Evolutionary conservation across 306 rosid genomes (phyloP), one percentile per base, ranked within the genome.

Genomic region (Corylus heterophylla): DNA sequence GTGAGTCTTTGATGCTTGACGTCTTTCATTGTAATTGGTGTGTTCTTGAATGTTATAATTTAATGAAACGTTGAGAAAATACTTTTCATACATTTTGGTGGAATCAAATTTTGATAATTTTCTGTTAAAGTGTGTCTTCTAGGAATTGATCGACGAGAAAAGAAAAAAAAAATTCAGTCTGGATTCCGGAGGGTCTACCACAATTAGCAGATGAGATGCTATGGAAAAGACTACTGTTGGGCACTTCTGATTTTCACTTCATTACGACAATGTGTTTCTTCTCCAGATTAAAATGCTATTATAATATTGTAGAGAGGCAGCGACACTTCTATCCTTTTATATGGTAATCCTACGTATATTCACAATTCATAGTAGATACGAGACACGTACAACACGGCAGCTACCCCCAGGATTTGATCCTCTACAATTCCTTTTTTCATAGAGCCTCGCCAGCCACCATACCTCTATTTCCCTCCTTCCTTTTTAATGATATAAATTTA

Each of bases 1-100:
- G 91, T 89, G 78, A 77, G 88, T 27, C 13, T 78, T 69, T 54
- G 37, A 29, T 44, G 52, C 14, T 81, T 39, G 50, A 45, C 64
- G 54, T 68, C 27, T 69, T 58, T 79, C 63, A 64, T 55, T 69
- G n/a, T n/a, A n/a, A 45, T 52, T 66, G 14, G 55, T 20, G n/a
- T 61, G 69, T 55, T 27, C n/a, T 55, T 55, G 18, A 16, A 17
- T 70, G 37, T 37, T 12, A 13, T 42, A 52, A 2, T 2, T 67
- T 68, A 31, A 8, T 31, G 39, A 25, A 54, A 78, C 3, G 5
- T n/a, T 37, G 6, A 16, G 8, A 17, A 74, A 5, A 54, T 11
- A 37, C 31, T 49, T 20, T 22, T 35, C 69, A 1, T 52, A 42
- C 35, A 11, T 62, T 18, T 51, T 1, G 13, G 7, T 27, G 39